Evolutionary conservation across 164 flowering plant species (phyloP).

Genomic region (Nelumbo lutea): DNA sequence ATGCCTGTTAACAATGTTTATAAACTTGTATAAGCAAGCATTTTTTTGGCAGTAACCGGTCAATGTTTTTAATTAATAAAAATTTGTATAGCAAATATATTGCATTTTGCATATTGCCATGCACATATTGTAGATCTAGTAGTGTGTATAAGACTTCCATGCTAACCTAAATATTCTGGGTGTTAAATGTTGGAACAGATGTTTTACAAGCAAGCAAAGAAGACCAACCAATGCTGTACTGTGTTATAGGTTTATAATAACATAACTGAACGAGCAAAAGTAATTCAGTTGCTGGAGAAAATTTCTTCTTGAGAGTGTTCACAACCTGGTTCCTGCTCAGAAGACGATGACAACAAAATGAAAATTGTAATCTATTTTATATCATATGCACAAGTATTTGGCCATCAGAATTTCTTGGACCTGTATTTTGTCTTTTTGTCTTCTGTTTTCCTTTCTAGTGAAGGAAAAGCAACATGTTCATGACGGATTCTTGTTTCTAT

Average conservation of each 20-base stretch:
- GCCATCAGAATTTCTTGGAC: background rate
- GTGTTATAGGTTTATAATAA: constrained; percentile 42
- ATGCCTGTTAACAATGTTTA: background rate
- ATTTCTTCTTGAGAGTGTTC: background rate
- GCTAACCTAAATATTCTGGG: background rate
- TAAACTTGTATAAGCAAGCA: background rate
- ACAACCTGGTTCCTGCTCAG: background rate
- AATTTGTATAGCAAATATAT: too few relatives aligned
- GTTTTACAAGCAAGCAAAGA: constrained; percentile 99
- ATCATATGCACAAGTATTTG: background rate
- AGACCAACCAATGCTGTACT: constrained; percentile 90
- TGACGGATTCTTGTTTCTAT: too few relatives aligned
- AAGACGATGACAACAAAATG: background rate
- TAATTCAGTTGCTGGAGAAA: background rate
- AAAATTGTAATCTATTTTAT: background rate
- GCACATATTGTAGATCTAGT: background rate
- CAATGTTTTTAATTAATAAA: too few relatives aligned
- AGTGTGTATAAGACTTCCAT: background rate
- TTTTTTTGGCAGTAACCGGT: background rate
- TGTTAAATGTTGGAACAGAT: constrained; percentile 48
- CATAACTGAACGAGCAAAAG: background rate
- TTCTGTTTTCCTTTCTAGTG: background rate
- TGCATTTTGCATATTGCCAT: too few relatives aligned
- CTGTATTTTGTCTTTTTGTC: background rate
- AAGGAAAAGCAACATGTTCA: background rate